A percentile compares a stretch with the other conserved stretches of the same genome.
These are phyloP conservation scores for Arctostaphylos glauca DNA, from an alignment of 148 eudicot genomes.

Conservation along the genomic window DNA sequence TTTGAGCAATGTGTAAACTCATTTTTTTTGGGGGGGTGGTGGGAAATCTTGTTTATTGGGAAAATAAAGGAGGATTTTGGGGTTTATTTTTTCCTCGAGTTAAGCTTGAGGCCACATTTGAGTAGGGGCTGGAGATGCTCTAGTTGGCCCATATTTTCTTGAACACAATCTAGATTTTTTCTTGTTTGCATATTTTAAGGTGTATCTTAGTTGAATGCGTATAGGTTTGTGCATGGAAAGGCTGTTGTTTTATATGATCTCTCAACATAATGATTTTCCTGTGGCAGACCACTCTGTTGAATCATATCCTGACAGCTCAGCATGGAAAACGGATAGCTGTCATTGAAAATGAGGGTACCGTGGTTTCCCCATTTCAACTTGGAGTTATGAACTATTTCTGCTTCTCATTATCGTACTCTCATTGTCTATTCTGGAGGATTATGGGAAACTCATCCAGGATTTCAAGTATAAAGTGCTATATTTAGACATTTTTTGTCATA, in stretches of 20 bases:
- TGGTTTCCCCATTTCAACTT: background rate
- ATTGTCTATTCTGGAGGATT: background rate
- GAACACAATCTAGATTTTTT: background rate
- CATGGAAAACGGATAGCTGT: slow-evolving; percentile 95
- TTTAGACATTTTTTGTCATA: background rate
- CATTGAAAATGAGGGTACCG: slow-evolving; percentile 87
- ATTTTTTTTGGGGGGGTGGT: background rate
- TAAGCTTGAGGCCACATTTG: background rate
- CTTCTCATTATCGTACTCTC: background rate
- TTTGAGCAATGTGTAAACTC: background rate
- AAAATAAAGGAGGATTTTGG: no score
- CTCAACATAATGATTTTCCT: background rate
- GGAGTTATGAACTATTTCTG: background rate
- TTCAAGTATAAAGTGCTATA: background rate
- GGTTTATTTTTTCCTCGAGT: no score
- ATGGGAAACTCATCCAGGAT: no score
- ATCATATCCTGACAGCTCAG: slow-evolving; percentile 82
- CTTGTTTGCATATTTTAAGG: background rate
- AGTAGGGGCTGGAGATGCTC: background rate
- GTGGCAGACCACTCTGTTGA: slow-evolving; percentile 80
- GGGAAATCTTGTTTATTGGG: no score
- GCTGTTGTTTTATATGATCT: background rate
- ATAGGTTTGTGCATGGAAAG: no score
- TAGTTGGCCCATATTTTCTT: background rate
- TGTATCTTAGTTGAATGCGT: no score